These are phyloP conservation scores for Aegilops tauschii DNA, from an alignment of 176 grass and related monocot species.

Conservation along the genomic window DNA sequence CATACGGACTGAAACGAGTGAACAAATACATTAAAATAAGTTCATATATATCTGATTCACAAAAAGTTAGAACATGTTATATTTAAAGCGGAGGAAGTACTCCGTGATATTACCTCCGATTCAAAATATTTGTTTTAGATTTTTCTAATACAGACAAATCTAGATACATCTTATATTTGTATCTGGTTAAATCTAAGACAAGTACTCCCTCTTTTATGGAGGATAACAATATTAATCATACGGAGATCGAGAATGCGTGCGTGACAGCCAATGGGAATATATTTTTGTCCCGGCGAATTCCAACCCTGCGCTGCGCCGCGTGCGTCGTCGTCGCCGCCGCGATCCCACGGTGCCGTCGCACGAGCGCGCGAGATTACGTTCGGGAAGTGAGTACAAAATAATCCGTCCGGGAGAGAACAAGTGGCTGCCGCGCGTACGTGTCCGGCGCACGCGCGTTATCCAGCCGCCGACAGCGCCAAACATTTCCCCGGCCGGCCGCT, in stretches of 20 bases:
- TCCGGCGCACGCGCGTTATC: not conserved
- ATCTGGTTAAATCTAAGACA: too few relatives aligned
- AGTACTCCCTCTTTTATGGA: too few relatives aligned
- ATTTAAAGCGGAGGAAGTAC: too few relatives aligned
- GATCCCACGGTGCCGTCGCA: not conserved
- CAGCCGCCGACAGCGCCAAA: slow-evolving; percentile 22
- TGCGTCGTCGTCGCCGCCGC: not conserved
- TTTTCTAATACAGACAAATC: too few relatives aligned
- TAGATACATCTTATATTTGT: too few relatives aligned
- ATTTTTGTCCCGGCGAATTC: not conserved
- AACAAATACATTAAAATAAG: too few relatives aligned
- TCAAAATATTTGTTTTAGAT: too few relatives aligned
- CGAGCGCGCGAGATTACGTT: not conserved
- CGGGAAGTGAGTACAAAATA: not conserved
- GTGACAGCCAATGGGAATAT: not conserved
- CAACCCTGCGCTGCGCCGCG: not conserved
- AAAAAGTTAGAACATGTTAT: too few relatives aligned
- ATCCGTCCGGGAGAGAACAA: not conserved
- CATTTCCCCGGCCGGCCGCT: slow-evolving; percentile 17
- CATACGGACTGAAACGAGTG: too few relatives aligned
- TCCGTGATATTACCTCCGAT: too few relatives aligned
- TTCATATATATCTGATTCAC: too few relatives aligned
- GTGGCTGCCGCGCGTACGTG: slow-evolving; percentile 29
- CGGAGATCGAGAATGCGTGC: not conserved
- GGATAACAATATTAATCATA: too few relatives aligned